phyloP scores from a whole-genome alignment of 306 rosid genomes.

The Corylus heterophylla region DNA sequence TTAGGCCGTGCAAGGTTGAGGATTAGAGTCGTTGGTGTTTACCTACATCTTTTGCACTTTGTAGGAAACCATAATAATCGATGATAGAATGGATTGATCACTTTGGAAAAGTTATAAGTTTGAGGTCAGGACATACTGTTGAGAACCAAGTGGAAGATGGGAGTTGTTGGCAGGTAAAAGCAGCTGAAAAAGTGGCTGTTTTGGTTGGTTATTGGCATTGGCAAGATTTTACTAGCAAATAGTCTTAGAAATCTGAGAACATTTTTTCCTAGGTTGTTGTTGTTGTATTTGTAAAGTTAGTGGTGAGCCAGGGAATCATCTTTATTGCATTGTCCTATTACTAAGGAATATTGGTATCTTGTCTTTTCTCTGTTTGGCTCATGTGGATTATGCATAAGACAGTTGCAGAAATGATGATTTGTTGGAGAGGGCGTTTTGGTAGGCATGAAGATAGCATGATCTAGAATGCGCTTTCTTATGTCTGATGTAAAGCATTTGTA shows the following conservation, averaged over 20 bases:
- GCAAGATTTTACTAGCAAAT: not conserved
- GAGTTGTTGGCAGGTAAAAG: not conserved
- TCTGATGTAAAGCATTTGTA: not conserved
- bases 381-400: not conserved
- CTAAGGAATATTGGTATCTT: not conserved
- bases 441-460: not conserved
- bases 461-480: not conserved
- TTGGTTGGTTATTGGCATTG: not conserved
- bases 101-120: not conserved
- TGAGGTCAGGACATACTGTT: not conserved
- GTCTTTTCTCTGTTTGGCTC: not conserved
- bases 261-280: not conserved
- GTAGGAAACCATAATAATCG: not conserved
- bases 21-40: not conserved
- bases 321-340: not conserved
- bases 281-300: not conserved
- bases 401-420: not conserved
- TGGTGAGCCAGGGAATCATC: not conserved
- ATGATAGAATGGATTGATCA: not conserved
- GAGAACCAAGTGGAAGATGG: not conserved
- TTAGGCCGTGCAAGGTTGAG: not conserved
- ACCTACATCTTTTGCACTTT: not conserved
- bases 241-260: no score
- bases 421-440: conserved; percentile 1
- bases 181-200: not conserved